Evolutionary conservation across 116 monocot species (phyloP), one percentile per base, ranked within the genome.

Genomic region (Zostera marina): DNA sequence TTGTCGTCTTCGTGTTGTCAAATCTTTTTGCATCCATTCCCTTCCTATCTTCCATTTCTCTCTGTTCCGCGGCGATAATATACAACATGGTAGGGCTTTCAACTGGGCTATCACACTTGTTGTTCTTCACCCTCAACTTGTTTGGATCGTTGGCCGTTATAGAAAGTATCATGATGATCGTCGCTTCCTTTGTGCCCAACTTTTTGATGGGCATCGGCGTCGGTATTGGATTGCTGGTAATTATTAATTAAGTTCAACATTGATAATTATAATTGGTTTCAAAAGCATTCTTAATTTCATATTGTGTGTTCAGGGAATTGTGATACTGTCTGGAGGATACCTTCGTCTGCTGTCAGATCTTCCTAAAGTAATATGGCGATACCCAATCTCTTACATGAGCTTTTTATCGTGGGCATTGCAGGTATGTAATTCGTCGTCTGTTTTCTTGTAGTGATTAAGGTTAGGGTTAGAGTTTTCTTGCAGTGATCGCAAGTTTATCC

Each of bases 281-380:
- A n/a, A n/a, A n/a, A n/a, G n/a, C n/a, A n/a, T n/a, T n/a, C n/a
- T n/a, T n/a, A n/a, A n/a, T n/a, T 32, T 32, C 5, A 0, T 9
- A n/a, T 46, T 46, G n/a, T n/a, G n/a, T n/a, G n/a, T n/a, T 4
- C 51, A 63, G 63, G 63, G 63, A 20, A 39, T 94, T 24, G 76
- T 88, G 79, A 89, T 96, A 82, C 66, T 96, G 76, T 77, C 89
- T 0, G 75, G 82, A 8, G 96, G 96, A 4, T 96, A 85, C 74
- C 85, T 96, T 42, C 67, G 96, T 16, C 48, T 73, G 63, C 70
- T 96, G 39, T 80, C 80, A 13, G 89, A 96, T 20, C 85, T 96
- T 70, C 96, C 96, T 2, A 96, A 89, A 53, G 71, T 68, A 13
- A 17, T 96, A 21, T 96, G 96, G 96, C 70, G 82, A 6, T 96